Evolutionary conservation across 768 basidiomycete species (phyloP), one percentile per base, ranked within the genome.

Genomic region (Hydnum rufescens): DNA sequence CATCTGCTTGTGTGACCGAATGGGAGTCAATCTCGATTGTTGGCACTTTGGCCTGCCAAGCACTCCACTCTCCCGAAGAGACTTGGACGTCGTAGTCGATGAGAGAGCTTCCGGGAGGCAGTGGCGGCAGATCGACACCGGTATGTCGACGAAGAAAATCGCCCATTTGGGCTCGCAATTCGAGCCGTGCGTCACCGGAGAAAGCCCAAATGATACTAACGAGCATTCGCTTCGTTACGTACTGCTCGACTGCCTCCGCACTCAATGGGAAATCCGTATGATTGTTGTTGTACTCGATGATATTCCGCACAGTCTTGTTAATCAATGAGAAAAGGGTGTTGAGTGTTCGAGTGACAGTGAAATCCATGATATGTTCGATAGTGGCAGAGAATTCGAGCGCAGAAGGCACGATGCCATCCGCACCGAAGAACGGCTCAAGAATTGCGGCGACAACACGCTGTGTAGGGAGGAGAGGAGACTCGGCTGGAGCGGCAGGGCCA

Each of bases 291-390:
- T 97, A 93, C 60, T 96, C 90, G 60, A 92, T 74, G 59, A 97
- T 70, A 61, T 89, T 90, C 13, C 92, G 85, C 34, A 80, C 78
- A 0, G 88, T 89, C 69, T 96, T 96, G 74, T 96, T 96, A 66
- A 97, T 68, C 49, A 97, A 75, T 6, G 95, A 97, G 71, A 99
- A 97, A 19, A 99, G 74, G 0, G 95, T 97, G 60, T 86, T 88
- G 53, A 97, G 77, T 0, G 89, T 89, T 42, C 95, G 85, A 5
- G 82, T 87, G 31, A 67, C 64, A 1, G 93, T 95, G 69, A 97
- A 96, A 65, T 96, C 92, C 95, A 99, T 97, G 68, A 99, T 96
- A 61, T 99, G 95, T 59, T 89, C 84, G 44, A 89, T 80, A n/a
- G 77, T 73, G 48, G 77, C 77, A 0, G 90, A 88, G 59, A 79